A percentile compares a stretch with the other conserved stretches of the same genome.
These are phyloP conservation scores for Anthoceros angustus DNA, from an alignment of 225 moss, liverwort and hornwort genomes.

Conservation along the genomic window DNA sequence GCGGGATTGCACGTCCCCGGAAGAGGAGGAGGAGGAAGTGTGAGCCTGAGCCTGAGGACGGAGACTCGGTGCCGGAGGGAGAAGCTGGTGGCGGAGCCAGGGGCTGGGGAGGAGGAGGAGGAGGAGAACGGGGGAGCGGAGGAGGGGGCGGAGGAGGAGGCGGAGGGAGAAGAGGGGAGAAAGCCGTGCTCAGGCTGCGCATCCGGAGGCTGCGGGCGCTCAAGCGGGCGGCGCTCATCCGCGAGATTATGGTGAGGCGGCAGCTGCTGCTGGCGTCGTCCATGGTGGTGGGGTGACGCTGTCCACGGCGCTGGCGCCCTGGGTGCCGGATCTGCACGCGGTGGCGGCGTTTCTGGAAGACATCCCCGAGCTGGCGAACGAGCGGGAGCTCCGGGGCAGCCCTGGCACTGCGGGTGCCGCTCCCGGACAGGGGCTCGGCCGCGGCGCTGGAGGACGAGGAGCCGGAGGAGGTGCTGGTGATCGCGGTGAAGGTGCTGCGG, in stretches of 20 bases:
- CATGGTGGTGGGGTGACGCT: constrained; percentile 1
- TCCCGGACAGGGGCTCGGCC: background rate
- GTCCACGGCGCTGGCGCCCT: constrained; percentile 2
- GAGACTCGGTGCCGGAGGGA: too few relatives aligned
- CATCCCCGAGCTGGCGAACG: background rate
- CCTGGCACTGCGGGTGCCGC: background rate
- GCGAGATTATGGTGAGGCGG: constrained; percentile 2
- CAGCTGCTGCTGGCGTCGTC: constrained; percentile 3
- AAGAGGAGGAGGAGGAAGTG: too few relatives aligned
- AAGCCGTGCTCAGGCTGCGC: background rate
- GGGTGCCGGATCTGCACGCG: background rate
- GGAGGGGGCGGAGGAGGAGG: too few relatives aligned
- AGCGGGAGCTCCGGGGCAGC: constrained; percentile 1
- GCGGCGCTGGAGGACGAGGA: background rate
- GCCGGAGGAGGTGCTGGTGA: background rate
- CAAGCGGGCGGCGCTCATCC: constrained; percentile 3
- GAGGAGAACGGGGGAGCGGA: too few relatives aligned
- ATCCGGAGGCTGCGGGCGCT: background rate
- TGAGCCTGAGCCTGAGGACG: too few relatives aligned
- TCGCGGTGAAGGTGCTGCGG: background rate
- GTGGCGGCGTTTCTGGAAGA: constrained; percentile 2
- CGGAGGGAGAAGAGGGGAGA: background rate
- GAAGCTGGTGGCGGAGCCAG: too few relatives aligned
- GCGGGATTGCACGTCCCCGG: too few relatives aligned
- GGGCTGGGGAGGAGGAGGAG: too few relatives aligned